Conservation (phyloP, 176 grass and related monocot genomes). For the Avena eriantha region DNA sequence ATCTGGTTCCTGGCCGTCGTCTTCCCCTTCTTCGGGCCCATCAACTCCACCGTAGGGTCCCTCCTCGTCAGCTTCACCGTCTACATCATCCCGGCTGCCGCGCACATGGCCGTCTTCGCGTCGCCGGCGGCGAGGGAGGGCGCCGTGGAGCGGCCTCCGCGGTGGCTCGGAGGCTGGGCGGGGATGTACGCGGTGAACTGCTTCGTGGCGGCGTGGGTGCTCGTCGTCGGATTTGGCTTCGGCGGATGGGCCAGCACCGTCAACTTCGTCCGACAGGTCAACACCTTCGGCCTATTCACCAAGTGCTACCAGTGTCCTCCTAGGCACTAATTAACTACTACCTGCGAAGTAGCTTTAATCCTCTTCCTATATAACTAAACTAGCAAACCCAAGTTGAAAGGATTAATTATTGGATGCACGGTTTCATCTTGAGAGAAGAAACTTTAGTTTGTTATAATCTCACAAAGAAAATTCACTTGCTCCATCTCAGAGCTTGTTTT, state of each 20-base stretch:
- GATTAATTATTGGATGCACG: neutral
- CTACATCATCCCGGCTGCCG: slow-evolving; percentile 86
- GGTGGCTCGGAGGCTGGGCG: slow-evolving; percentile 62
- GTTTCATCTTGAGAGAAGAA: slow-evolving; percentile 27
- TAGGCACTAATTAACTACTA: slow-evolving; percentile 50
- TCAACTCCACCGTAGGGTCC: slow-evolving; percentile 91
- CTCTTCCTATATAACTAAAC: slow-evolving; percentile 16
- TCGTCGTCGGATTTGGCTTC: slow-evolving; percentile 91
- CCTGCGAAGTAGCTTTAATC: neutral
- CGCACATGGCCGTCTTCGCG: slow-evolving; percentile 85
- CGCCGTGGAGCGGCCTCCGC: slow-evolving; percentile 87
- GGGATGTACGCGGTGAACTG: slow-evolving; percentile 69
- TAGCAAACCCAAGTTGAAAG: slow-evolving; percentile 9
- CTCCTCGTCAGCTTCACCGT: slow-evolving; percentile 99
- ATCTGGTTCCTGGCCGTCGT: slow-evolving; percentile 97
- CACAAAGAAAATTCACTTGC: neutral
- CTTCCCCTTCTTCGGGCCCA: slow-evolving; percentile 96
- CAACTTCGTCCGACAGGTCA: slow-evolving; percentile 78
- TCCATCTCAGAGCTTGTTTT: slow-evolving; percentile 6
- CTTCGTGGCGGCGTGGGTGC: slow-evolving; percentile 88
- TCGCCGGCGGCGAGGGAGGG: slow-evolving; percentile 79
- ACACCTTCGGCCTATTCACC: slow-evolving; percentile 94
- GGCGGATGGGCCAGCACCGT: slow-evolving; percentile 92
- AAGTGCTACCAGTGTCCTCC: slow-evolving; percentile 97
- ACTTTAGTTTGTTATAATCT: neutral